Percentiles rank a stretch among this genome's conserved stretches.
Evolutionary conservation across 2,329 filamentous ascomycete species (phyloP).

Genomic region (Epichloe elymi): DNA sequence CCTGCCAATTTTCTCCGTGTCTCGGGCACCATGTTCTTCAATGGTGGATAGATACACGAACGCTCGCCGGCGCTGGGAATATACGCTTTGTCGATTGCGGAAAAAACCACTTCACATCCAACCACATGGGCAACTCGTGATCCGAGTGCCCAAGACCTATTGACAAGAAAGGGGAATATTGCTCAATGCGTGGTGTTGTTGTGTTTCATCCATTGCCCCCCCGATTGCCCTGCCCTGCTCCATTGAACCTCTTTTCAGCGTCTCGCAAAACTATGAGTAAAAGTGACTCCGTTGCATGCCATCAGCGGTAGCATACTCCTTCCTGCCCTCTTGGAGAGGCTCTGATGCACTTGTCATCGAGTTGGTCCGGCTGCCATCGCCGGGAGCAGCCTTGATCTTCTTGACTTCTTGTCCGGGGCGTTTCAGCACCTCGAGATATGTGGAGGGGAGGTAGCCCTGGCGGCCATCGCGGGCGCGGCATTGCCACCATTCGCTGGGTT

Average conservation of each 20-base stretch:
- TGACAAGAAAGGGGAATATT: background rate
- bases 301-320: slow-evolving; percentile 38
- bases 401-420: slow-evolving; percentile 37
- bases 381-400: slow-evolving; percentile 36
- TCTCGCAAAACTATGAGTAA: slow-evolving; percentile 30
- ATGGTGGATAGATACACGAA: background rate
- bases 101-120: background rate
- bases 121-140: background rate
- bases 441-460: slow-evolving; percentile 81
- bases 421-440: slow-evolving; percentile 69
- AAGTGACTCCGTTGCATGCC: slow-evolving; percentile 47
- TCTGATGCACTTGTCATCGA: slow-evolving; percentile 34
- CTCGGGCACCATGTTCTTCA: background rate
- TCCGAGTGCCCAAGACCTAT: background rate
- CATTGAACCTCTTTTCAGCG: background rate
- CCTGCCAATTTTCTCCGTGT: background rate
- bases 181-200: background rate
- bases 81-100: background rate
- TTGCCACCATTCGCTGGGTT: slow-evolving; percentile 93
- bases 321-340: slow-evolving; percentile 29
- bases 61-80: background rate
- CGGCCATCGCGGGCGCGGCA: slow-evolving; percentile 82
- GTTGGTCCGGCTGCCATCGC: slow-evolving; percentile 34
- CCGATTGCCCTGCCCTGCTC: background rate
- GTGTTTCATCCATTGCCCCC: background rate